Conservation (phyloP, 176 grass and related monocot genomes). For the Bothriochloa decipiens region DNA sequence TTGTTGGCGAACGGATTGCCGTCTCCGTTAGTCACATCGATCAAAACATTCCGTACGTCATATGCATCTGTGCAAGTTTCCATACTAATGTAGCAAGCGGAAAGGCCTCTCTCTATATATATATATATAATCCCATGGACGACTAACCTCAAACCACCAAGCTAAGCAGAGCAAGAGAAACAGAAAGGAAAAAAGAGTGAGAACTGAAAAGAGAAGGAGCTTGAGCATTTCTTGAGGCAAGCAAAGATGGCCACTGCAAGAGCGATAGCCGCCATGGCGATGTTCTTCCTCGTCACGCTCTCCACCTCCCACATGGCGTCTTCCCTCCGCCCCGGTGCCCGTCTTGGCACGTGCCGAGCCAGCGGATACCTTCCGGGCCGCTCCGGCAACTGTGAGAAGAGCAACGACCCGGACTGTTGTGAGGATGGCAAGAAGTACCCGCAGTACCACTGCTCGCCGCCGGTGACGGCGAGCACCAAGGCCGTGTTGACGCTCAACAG, state of each 20-base stretch:
- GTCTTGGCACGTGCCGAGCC: conserved; percentile 25
- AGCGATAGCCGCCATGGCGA: conserved; percentile 6
- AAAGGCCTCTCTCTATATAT: no score
- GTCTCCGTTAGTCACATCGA: background rate
- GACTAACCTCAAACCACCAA: no score
- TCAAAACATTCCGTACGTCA: background rate
- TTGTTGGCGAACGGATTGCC: background rate
- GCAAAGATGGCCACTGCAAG: conserved; percentile 3
- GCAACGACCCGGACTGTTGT: conserved; percentile 56
- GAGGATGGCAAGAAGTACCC: conserved; percentile 53
- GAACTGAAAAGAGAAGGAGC: no score
- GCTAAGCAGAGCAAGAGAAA: no score
- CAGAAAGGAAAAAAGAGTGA: no score
- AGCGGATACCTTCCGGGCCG: conserved; percentile 56
- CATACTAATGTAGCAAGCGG: no score
- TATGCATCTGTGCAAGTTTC: no score
- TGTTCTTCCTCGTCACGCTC: conserved; percentile 30
- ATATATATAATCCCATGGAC: no score
- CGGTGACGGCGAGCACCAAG: conserved; percentile 40
- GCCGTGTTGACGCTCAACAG: conserved; percentile 55
- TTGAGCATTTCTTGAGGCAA: no score
- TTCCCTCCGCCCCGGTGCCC: conserved; percentile 20
- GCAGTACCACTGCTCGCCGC: conserved; percentile 60
- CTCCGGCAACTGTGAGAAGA: conserved; percentile 48
- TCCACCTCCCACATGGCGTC: conserved; percentile 28